Conservation (phyloP, 1,284 basidiomycete species). For the Trametes versicolor region DNA sequence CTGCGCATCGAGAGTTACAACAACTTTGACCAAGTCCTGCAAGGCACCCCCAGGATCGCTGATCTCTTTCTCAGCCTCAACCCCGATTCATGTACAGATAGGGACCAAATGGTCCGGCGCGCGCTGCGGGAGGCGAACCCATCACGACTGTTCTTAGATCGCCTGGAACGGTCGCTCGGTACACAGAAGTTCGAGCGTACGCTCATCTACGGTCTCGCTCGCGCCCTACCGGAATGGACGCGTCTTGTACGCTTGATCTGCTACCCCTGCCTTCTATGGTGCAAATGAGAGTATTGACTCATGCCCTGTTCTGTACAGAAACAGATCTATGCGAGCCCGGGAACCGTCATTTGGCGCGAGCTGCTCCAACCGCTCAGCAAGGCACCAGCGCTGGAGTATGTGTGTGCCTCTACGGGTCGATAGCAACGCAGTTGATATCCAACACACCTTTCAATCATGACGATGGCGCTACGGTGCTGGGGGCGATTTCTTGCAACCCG, state of each 20-base stretch:
- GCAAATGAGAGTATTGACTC: no score
- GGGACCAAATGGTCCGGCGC: background rate
- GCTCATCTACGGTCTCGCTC: no score
- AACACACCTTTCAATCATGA: no score
- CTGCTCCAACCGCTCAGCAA: background rate
- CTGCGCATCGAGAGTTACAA: background rate
- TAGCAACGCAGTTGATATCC: background rate
- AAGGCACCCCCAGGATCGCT: background rate
- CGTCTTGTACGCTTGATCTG: no score
- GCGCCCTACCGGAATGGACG: no score
- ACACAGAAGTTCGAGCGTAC: background rate
- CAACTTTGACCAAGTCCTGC: background rate
- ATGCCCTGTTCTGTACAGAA: no score
- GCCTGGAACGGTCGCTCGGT: background rate
- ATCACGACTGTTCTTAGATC: background rate
- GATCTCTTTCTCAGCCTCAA: background rate
- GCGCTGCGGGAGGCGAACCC: background rate
- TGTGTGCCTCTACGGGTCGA: background rate
- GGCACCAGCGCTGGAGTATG: constrained; percentile 1
- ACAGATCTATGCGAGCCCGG: no score
- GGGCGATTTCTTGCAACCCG: no score
- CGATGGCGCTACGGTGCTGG: background rate
- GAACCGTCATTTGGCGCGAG: no score
- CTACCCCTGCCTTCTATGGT: no score
- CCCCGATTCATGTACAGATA: background rate